Conservation (phyloP, 352 stramenopile genomes). For the Globisporangium nagaii region DNA sequence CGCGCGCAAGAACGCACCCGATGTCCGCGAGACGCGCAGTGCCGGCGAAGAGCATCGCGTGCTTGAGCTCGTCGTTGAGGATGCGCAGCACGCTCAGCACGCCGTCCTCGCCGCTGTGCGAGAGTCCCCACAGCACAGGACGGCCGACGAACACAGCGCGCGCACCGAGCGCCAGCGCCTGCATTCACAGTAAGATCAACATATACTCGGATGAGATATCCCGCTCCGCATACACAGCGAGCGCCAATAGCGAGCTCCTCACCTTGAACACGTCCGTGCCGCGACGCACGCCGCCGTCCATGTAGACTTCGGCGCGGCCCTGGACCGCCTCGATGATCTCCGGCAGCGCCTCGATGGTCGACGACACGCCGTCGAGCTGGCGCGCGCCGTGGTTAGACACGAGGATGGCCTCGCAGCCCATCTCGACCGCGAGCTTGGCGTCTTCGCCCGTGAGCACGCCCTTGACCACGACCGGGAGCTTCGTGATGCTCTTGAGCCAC, state of each 20-base stretch:
- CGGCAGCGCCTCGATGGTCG: slow-evolving; percentile 90
- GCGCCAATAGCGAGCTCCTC: neutral
- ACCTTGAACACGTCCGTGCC: slow-evolving; percentile 96
- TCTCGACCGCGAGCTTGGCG: slow-evolving; percentile 84
- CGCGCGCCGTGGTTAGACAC: slow-evolving; percentile 94
- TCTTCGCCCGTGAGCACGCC: slow-evolving; percentile 92
- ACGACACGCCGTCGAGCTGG: slow-evolving; percentile 87
- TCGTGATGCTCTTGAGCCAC: slow-evolving; percentile 90
- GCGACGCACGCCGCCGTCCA: slow-evolving; percentile 93
- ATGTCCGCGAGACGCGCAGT: slow-evolving; percentile 69
- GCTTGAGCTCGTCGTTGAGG: slow-evolving; percentile 89
- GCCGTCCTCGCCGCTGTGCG: slow-evolving; percentile 84
- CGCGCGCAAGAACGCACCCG: slow-evolving; percentile 26
- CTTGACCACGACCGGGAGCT: slow-evolving; percentile 91
- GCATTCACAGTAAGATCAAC: slow-evolving; percentile 6
- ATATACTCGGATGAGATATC: slow-evolving; percentile 16
- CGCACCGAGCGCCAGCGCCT: slow-evolving; percentile 89
- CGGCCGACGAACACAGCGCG: slow-evolving; percentile 93
- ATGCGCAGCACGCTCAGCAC: slow-evolving; percentile 88
- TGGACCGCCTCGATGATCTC: slow-evolving; percentile 87
- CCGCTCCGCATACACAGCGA: neutral
- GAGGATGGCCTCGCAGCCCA: slow-evolving; percentile 89
- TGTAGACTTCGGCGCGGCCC: slow-evolving; percentile 82
- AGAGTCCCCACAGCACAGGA: slow-evolving; percentile 92
- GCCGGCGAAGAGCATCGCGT: slow-evolving; percentile 88